These are phyloP conservation scores for Penicillium simplicissimum DNA, from an alignment of 495 filamentous ascomycete species.

Conservation along the genomic window DNA sequence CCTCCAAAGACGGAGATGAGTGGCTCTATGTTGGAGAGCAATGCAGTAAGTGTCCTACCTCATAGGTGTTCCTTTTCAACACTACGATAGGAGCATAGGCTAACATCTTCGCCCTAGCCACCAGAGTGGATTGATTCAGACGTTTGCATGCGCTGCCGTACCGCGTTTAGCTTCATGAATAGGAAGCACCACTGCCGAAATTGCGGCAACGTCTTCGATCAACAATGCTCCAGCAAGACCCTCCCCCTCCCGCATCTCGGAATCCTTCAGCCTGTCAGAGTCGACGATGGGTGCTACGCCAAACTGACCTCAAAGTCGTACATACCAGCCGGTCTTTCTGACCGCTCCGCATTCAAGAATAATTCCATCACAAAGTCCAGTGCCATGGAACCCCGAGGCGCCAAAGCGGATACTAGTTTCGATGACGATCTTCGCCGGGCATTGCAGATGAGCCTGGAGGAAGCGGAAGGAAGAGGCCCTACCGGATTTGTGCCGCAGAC, in stretches of 20 bases:
- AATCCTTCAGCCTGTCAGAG: conserved; percentile 85
- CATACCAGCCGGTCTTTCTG: conserved; percentile 42
- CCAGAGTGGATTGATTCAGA: conserved; percentile 98
- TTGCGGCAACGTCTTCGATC: conserved; percentile 95
- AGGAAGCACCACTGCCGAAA: conserved; percentile 98
- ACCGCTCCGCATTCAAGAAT: conserved; percentile 52
- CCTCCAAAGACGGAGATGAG: conserved; percentile 85
- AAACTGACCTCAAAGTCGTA: conserved; percentile 77
- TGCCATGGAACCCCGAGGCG: conserved; percentile 85
- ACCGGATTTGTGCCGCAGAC: conserved; percentile 70
- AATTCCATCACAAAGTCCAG: conserved; percentile 53
- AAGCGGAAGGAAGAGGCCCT: conserved; percentile 74
- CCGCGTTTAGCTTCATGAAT: conserved; percentile 94
- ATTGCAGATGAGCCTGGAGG: conserved; percentile 93
- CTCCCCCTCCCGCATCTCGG: conserved; percentile 89
- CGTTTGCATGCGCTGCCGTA: conserved; percentile 97
- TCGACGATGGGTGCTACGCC: conserved; percentile 94
- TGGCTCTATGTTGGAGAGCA: conserved; percentile 95
- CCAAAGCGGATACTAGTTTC: conserved; percentile 82
- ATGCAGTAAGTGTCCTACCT: conserved; percentile 65
- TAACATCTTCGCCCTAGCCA: conserved; percentile 57
- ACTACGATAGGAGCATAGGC: background rate
- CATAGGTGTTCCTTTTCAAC: background rate
- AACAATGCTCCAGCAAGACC: conserved; percentile 85
- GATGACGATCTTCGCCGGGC: conserved; percentile 94